Evolutionary conservation across 2,329 filamentous ascomycete genomes (phyloP).

Genomic region (Sporothrix phasma): DNA sequence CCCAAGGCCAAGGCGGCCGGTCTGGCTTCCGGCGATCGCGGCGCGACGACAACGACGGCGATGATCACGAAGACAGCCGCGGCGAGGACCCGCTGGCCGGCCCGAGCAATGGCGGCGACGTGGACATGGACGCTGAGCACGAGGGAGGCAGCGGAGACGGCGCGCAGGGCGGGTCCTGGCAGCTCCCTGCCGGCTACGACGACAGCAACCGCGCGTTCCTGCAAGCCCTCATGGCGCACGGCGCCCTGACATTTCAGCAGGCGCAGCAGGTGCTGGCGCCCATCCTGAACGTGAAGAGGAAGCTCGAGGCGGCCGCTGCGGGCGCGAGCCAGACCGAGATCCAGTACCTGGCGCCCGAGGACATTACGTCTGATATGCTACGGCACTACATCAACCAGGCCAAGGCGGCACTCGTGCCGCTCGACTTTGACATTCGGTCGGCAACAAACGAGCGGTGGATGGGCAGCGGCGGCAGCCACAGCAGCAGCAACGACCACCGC

Average conservation of each 20-base stretch:
- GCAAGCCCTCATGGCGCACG: slow-evolving; percentile 74
- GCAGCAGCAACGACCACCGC: slow-evolving; percentile 41
- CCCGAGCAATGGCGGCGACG: not conserved
- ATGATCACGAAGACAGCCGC: not conserved
- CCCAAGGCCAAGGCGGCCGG: not conserved
- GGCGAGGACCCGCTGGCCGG: not conserved
- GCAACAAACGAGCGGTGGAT: slow-evolving; percentile 50
- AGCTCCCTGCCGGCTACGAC: slow-evolving; percentile 31
- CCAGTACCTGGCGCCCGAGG: slow-evolving; percentile 32
- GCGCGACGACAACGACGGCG: not conserved
- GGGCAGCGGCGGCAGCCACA: not conserved
- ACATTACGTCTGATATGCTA: slow-evolving; percentile 61
- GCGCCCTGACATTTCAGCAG: slow-evolving; percentile 65
- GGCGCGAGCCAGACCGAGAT: slow-evolving; percentile 50
- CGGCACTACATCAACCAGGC: slow-evolving; percentile 58
- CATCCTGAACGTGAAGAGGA: slow-evolving; percentile 49
- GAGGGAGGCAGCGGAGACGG: too few species aligned
- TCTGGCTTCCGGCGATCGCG: not conserved
- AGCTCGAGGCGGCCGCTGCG: slow-evolving; percentile 55
- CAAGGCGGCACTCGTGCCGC: slow-evolving; percentile 61
- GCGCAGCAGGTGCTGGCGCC: slow-evolving; percentile 64
- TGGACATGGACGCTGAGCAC: not conserved
- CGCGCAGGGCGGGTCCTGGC: not conserved
- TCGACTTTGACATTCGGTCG: slow-evolving; percentile 81
- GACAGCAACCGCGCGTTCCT: slow-evolving; percentile 79